Evolutionary conservation across 495 filamentous ascomycete species (phyloP), one percentile per base, ranked within the genome.

Genomic region (Hyaloscypha variabilis): DNA sequence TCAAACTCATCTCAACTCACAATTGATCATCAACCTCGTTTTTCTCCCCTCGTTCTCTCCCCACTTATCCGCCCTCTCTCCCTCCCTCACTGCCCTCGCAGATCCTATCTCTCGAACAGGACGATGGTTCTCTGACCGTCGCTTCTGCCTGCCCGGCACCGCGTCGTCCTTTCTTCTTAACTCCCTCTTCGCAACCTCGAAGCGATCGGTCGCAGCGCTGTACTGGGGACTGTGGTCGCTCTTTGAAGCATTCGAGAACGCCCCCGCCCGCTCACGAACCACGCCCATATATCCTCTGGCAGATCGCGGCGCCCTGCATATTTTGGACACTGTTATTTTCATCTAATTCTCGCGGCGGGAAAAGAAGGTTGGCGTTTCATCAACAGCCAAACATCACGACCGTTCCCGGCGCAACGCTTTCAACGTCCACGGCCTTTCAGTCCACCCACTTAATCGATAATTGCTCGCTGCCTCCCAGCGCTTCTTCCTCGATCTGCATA

Each of bases 91-190:
- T 42, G 39, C 39, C 14, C 39, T 46, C 17, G 39, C 39, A 10
- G 17, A 46, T 17, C 13, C 34, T 21, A 59, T 59, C 34, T 31
- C 31, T 46, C 57, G 8, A n/a, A n/a, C n/a, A n/a, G n/a, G n/a
- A 23, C 3, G 57, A 59, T 59, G 57, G 57, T 49, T 59, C 57
- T 59, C 57, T 59, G 57, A 59, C 57, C 25, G 19, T 2, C 14
- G 21, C 57, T 46, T 23, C 21, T 19, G 57, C 57, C 57, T 21
- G 17, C n/a, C 21, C 2, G 39, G 51, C 51, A 25, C 23, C 26
- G 14, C 51, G 34, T 21, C 54, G 29, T 10, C 54, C 19, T 34
- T 28, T 21, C 24, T 28, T 34, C 29, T 57, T 11, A 0, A 30
- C 34, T 57, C 54, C 10, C 54, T 46, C 17, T 57, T 29, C 25